A percentile compares a stretch with the other conserved stretches of the same genome.
Evolutionary conservation across 2,329 filamentous ascomycete species (phyloP).

Genomic region (Fusarium nematophilum): DNA sequence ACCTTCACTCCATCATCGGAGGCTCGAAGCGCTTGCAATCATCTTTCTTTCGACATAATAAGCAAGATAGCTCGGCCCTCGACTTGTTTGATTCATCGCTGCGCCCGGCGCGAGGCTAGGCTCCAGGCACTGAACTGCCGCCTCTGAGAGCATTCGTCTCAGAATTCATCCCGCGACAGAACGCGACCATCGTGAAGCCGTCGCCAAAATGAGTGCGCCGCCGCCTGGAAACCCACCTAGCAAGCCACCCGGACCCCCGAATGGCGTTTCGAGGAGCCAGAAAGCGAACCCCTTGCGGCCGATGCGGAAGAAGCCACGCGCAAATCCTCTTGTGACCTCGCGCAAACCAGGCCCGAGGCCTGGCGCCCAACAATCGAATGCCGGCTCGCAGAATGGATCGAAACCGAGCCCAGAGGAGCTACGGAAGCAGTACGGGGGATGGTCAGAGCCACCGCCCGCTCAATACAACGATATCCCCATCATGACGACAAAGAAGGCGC

Average conservation of each 20-base stretch:
- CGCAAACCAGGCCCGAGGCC: slow-evolving; percentile 51
- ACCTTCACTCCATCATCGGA: background rate
- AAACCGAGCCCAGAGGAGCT: slow-evolving; percentile 54
- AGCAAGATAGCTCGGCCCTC: background rate
- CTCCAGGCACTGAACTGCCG: slow-evolving; percentile 29
- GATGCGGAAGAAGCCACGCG: slow-evolving; percentile 55
- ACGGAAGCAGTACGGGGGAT: slow-evolving; percentile 64
- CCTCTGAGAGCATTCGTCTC: slow-evolving; percentile 7
- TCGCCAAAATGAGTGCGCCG: slow-evolving; percentile 57
- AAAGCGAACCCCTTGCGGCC: slow-evolving; percentile 54
- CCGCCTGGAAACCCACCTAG: slow-evolving; percentile 45
- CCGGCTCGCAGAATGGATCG: slow-evolving; percentile 43
- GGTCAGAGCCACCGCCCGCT: slow-evolving; percentile 64
- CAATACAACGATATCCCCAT: slow-evolving; percentile 72
- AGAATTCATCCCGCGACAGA: background rate
- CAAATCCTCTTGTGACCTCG: slow-evolving; percentile 72
- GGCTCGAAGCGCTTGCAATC: slow-evolving; percentile 4
- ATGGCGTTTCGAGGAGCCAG: slow-evolving; percentile 46
- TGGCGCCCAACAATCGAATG: slow-evolving; percentile 31
- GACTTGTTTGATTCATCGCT: slow-evolving; percentile 2
- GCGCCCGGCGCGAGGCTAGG: slow-evolving; percentile 32
- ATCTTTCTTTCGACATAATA: background rate
- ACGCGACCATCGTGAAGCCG: slow-evolving; percentile 1
- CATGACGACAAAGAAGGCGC: slow-evolving; percentile 82
- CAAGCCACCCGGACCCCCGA: slow-evolving; percentile 48